These are phyloP conservation scores for Aspergillus asperescens DNA, from an alignment of 495 filamentous ascomycete genomes.

Conservation along the genomic window DNA sequence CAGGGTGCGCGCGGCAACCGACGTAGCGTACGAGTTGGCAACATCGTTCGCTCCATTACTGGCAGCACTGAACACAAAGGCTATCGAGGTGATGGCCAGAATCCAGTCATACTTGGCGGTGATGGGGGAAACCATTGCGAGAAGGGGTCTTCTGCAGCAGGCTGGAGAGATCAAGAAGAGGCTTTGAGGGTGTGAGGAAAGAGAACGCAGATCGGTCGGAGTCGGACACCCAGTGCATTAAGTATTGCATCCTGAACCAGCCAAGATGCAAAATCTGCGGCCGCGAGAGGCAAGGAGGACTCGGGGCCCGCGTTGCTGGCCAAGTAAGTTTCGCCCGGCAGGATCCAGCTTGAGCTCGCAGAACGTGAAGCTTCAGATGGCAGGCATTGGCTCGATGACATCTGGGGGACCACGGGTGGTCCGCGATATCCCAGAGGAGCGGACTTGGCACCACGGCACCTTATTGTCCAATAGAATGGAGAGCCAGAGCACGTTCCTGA, in stretches of 20 bases:
- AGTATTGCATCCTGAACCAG: not conserved
- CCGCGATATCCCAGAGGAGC: slow-evolving; percentile 10
- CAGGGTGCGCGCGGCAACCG: slow-evolving; percentile 34
- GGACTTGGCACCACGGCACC: slow-evolving; percentile 16
- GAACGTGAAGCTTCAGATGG: slow-evolving; percentile 14
- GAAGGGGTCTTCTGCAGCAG: not conserved
- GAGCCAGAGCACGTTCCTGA: slow-evolving; percentile 15
- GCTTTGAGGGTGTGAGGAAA: not conserved
- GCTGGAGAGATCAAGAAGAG: too few relatives aligned
- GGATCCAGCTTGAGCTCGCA: not conserved
- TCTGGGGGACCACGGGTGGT: not conserved
- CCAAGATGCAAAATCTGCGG: not conserved
- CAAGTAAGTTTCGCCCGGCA: not conserved
- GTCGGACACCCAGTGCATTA: not conserved
- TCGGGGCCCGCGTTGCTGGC: not conserved
- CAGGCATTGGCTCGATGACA: slow-evolving; percentile 11
- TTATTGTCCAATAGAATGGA: not conserved
- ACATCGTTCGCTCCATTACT: slow-evolving; percentile 47
- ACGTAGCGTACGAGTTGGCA: slow-evolving; percentile 42
- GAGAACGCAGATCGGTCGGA: not conserved
- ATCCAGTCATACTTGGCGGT: slow-evolving; percentile 47
- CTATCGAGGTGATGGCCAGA: slow-evolving; percentile 40
- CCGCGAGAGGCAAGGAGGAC: not conserved
- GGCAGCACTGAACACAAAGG: slow-evolving; percentile 40
- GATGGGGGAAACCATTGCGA: slow-evolving; percentile 20